phyloP scores from a whole-genome alignment of 73 alveolate genomes.

The Symbiodinium pilosum region DNA sequence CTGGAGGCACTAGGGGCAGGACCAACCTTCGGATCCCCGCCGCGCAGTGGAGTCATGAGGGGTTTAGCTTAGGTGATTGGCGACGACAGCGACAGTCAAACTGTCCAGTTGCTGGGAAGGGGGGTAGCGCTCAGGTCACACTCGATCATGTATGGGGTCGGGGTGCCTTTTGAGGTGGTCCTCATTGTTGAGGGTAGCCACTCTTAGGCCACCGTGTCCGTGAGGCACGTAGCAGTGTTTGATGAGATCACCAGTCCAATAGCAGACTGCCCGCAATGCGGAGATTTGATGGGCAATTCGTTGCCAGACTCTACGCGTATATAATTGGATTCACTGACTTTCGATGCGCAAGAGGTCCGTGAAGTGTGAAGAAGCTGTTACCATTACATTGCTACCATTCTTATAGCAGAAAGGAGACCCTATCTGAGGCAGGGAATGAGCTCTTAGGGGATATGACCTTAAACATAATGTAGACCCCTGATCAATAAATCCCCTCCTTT shows the following conservation, averaged over 20 bases:
- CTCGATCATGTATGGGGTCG: constrained; percentile 7
- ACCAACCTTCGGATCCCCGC: constrained; percentile 11
- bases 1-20: not conserved
- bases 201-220: not conserved
- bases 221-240: constrained; percentile 10
- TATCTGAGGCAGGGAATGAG: no score
- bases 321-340: no score
- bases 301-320: constrained; percentile 11
- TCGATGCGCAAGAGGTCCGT: not conserved
- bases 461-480: no score
- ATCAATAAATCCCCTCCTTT: no score
- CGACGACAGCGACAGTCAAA: not conserved
- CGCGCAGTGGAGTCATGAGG: constrained; percentile 19
- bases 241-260: not conserved
- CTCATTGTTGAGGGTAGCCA: not conserved
- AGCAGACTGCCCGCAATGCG: constrained; percentile 8
- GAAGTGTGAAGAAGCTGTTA: not conserved
- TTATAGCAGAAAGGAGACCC: no score
- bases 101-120: not conserved
- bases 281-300: not conserved
- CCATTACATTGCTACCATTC: no score
- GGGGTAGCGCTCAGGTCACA: constrained; percentile 14
- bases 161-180: constrained; percentile 20
- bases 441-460: no score
- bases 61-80: not conserved